These are phyloP conservation scores for Termitomyces eurrhizus DNA, from an alignment of 768 basidiomycete genomes.

Conservation along the genomic window DNA sequence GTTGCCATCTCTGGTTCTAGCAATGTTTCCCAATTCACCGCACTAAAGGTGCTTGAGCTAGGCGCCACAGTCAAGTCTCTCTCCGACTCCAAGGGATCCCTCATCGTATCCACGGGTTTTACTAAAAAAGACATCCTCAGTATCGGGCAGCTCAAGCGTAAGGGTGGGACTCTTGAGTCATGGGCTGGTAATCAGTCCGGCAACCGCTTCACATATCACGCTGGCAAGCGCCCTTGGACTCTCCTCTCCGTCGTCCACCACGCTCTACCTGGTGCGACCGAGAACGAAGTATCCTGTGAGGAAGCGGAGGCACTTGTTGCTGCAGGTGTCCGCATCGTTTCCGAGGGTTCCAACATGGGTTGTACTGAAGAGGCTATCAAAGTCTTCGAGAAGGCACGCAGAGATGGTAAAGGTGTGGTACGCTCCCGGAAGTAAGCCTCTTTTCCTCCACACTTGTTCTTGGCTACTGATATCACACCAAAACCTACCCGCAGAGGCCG, in stretches of 20 bases:
- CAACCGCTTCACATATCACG: conserved; percentile 45
- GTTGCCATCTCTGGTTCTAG: conserved; percentile 64
- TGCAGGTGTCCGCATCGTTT: conserved; percentile 66
- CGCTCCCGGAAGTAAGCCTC: conserved; percentile 61
- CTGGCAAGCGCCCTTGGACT: conserved; percentile 62
- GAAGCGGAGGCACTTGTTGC: conserved; percentile 69
- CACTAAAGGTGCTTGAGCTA: conserved; percentile 73
- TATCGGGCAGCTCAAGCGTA: conserved; percentile 51
- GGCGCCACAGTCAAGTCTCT: conserved; percentile 68
- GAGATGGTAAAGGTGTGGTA: conserved; percentile 50
- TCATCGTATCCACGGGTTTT: conserved; percentile 58
- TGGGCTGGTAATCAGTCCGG: conserved; percentile 25
- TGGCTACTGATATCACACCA: conserved; percentile 17
- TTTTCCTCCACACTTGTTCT: neutral
- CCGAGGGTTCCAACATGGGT: conserved; percentile 79
- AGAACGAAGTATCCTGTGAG: conserved; percentile 65
- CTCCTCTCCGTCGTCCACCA: conserved; percentile 60
- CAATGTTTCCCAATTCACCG: conserved; percentile 75
- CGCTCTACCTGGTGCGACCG: conserved; percentile 65
- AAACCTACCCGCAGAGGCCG: conserved; percentile 40
- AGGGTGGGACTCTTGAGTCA: conserved; percentile 44
- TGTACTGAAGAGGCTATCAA: conserved; percentile 71
- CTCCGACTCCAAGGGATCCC: conserved; percentile 70
- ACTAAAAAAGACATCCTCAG: conserved; percentile 50
- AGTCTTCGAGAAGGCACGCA: conserved; percentile 63